Conservation (phyloP, 2,329 filamentous ascomycete genomes). For the Paramyrothecium sp. region DNA sequence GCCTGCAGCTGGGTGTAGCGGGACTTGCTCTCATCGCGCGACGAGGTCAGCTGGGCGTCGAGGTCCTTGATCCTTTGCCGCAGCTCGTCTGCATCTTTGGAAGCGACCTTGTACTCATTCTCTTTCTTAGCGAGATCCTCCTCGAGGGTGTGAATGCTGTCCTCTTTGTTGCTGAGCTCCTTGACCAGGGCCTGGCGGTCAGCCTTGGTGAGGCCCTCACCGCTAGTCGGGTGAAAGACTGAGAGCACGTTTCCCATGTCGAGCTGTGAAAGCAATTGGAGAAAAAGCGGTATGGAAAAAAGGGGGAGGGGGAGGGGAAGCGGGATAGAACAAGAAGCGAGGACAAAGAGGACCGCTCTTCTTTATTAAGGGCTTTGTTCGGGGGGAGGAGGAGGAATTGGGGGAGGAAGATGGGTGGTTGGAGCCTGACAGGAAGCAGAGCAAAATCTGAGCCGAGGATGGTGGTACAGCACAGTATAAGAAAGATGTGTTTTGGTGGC, state of each 20-base stretch:
- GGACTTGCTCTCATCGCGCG: constrained; percentile 29
- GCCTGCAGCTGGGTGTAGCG: constrained; percentile 31
- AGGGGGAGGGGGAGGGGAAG: neutral
- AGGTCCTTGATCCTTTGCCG: constrained; percentile 37
- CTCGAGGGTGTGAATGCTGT: constrained; percentile 30
- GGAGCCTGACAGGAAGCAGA: neutral
- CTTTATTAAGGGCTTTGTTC: neutral
- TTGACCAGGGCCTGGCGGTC: constrained; percentile 26
- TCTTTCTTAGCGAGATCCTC: constrained; percentile 34
- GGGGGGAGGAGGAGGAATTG: neutral
- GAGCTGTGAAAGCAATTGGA: constrained; percentile 6
- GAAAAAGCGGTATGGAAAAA: neutral
- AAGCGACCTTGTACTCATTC: constrained; percentile 29
- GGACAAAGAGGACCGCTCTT: neutral
- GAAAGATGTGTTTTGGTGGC: neutral
- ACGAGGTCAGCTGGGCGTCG: constrained; percentile 23
- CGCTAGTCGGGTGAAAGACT: constrained; percentile 31
- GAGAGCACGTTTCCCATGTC: constrained; percentile 40
- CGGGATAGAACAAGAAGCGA: neutral
- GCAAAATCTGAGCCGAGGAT: neutral
- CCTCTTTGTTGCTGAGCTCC: constrained; percentile 36
- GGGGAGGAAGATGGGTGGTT: neutral
- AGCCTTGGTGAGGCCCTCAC: constrained; percentile 29
- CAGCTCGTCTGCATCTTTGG: constrained; percentile 34
- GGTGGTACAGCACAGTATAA: neutral